These are phyloP conservation scores for Aethionema arabicum DNA, from an alignment of 345 rosid species.

Conservation along the genomic window DNA sequence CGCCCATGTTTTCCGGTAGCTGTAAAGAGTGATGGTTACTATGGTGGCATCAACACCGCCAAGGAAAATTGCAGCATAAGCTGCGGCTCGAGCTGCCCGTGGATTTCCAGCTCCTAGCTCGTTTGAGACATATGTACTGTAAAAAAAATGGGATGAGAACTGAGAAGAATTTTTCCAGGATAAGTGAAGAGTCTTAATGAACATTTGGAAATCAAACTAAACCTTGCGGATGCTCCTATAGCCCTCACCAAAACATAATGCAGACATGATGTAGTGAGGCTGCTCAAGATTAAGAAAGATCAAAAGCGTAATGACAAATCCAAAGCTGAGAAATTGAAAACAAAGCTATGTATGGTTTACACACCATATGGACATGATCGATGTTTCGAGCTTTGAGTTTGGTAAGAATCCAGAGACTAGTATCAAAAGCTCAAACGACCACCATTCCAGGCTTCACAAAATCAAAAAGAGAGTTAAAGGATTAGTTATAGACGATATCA, in stretches of 20 bases:
- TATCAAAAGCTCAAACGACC: slow-evolving; percentile 51
- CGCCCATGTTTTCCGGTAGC: slow-evolving; percentile 36
- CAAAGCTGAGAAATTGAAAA: no score
- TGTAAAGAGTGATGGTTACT: slow-evolving; percentile 33
- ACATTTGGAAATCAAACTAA: neutral
- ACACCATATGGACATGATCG: slow-evolving; percentile 62
- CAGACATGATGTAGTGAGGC: slow-evolving; percentile 43
- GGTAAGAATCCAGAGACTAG: slow-evolving; percentile 54
- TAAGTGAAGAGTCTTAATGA: neutral
- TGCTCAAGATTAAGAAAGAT: slow-evolving; percentile 26
- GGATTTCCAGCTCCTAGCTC: slow-evolving; percentile 54
- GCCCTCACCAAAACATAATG: slow-evolving; percentile 46
- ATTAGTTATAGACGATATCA: neutral
- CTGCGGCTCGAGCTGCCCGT: slow-evolving; percentile 40
- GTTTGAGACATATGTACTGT: slow-evolving; percentile 54
- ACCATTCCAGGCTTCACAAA: slow-evolving; percentile 51
- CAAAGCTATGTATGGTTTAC: neutral
- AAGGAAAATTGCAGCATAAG: slow-evolving; percentile 31
- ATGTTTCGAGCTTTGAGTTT: slow-evolving; percentile 51
- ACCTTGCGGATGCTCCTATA: slow-evolving; percentile 61
- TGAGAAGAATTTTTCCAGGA: neutral
- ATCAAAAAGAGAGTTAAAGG: neutral
- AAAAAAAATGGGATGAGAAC: neutral
- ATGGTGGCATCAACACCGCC: slow-evolving; percentile 34
- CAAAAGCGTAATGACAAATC: slow-evolving; percentile 1